A percentile compares a stretch with the other conserved stretches of the same genome.
Conservation (phyloP, 1,284 basidiomycete genomes). For the Gymnopus androsaceus region DNA sequence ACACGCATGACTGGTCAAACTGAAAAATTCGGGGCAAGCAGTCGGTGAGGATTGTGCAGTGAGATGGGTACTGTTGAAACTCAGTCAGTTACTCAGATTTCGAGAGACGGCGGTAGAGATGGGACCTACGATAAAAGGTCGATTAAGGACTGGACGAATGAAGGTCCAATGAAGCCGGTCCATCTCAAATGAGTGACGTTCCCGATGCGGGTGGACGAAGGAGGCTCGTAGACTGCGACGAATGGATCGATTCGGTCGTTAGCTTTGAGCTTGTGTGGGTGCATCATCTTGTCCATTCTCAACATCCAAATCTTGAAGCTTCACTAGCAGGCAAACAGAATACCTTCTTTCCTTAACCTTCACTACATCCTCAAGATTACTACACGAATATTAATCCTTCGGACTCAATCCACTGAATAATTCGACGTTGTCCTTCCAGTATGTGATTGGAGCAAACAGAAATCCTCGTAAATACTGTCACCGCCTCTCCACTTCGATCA, state of each 20-base stretch:
- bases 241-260: slow-evolving; percentile 50
- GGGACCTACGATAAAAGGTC: slow-evolving; percentile 42
- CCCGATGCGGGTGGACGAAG: slow-evolving; percentile 43
- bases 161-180: slow-evolving; percentile 54
- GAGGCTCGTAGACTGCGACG: slow-evolving; percentile 48
- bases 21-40: slow-evolving; percentile 26
- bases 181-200: slow-evolving; percentile 55
- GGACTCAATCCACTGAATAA: no score
- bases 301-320: no score
- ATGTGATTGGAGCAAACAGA: no score
- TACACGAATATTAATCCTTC: no score
- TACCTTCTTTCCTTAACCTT: no score
- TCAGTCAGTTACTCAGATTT: slow-evolving; percentile 14
- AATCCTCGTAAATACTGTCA: no score
- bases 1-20: slow-evolving; percentile 38
- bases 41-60: neutral
- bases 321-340: no score
- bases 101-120: slow-evolving; percentile 4
- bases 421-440: no score
- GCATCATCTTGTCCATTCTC: no score
- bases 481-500: no score
- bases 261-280: slow-evolving; percentile 42
- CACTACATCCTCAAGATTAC: no score
- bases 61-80: slow-evolving; percentile 17
- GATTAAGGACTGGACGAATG: slow-evolving; percentile 54